Evolutionary conservation across 208 protist species (phyloP), one percentile per base, ranked within the genome.

Genomic region (Crithidia sp.): DNA sequence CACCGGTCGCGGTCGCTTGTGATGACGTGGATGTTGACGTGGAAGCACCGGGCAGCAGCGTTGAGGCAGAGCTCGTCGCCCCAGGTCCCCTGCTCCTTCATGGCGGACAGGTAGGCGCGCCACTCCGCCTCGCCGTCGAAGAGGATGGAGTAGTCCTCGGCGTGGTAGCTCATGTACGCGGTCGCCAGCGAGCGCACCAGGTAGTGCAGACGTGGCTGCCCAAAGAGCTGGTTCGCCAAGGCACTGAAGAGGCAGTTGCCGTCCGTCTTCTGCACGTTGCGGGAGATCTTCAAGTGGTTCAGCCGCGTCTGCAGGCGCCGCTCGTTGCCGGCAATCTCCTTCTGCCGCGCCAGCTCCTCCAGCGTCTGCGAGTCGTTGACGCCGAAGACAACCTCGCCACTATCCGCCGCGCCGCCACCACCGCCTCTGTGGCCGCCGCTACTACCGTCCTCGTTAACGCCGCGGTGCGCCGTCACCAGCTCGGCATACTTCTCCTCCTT

Each of bases 51-150:
- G n/a, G 86, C 82, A 10, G 89, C 89, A 2, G 91, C 91, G 75
- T 94, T 92, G 43, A 96, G 71, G 83, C 89, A 94, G 12, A 96
- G 69, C 71, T 96, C 89, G 61, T 96, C 91, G 12, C 91, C 91
- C 91, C 91, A 96, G 13, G 70, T 86, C 3, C 89, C 89, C 16
- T 53, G 60, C 68, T 85, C 71, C 43, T 54, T 69, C 91, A 96
- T 94, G 6, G 84, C 65, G 16, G 64, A 52, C 12, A 91, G 43
- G 69, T 96, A 96, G 49, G 44, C 52, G 40, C 58, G 37, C 84
- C 85, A 94, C 70, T 93, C 88, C 37, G 45, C 65, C 40, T 85
- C 77, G 43, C 81, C 79, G 41, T 90, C 79, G 53, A 96, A 96
- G 10, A 94, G 76, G 43, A 93, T 72, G 19, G 66, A 50, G 77